Evolutionary conservation across 2,329 filamentous ascomycete species (phyloP).

Genomic region (Paraconiothyrium brasiliense): DNA sequence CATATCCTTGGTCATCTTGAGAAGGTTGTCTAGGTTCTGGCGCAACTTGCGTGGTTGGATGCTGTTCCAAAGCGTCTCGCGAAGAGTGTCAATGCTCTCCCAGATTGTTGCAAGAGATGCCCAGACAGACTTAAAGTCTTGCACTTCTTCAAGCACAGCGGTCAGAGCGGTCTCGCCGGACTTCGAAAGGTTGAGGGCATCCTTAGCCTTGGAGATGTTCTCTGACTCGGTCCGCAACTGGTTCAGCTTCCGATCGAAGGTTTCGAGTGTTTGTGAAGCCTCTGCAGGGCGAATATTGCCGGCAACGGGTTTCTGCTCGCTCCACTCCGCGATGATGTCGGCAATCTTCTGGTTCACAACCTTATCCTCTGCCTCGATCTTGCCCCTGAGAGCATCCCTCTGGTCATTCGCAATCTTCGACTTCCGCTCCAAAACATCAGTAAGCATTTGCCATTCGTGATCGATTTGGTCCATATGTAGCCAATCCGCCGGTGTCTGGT

Average conservation of each 20-base stretch:
- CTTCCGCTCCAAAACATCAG: conserved; percentile 91
- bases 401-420: conserved; percentile 96
- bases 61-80: conserved; percentile 92
- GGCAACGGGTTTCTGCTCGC: conserved; percentile 95
- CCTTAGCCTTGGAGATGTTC: conserved; percentile 96
- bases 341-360: conserved; percentile 87
- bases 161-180: conserved; percentile 81
- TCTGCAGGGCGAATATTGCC: conserved; percentile 91
- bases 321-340: conserved; percentile 88
- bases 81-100: conserved; percentile 92
- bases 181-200: conserved; percentile 88
- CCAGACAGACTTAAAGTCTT: conserved; percentile 99
- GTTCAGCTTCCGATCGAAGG: conserved; percentile 86
- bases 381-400: conserved; percentile 91
- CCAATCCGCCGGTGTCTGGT: conserved; percentile 94
- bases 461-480: conserved; percentile 95
- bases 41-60: conserved; percentile 94
- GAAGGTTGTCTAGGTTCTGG: conserved; percentile 85
- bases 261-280: conserved; percentile 81
- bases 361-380: conserved; percentile 93
- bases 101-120: conserved; percentile 94
- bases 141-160: conserved; percentile 92
- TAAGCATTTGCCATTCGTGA: conserved; percentile 92
- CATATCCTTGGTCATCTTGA: conserved; percentile 99
- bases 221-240: conserved; percentile 86